A percentile compares a stretch with the other conserved stretches of the same genome.
Conservation (phyloP, 306 rosid genomes). For the Vigna radiata region DNA sequence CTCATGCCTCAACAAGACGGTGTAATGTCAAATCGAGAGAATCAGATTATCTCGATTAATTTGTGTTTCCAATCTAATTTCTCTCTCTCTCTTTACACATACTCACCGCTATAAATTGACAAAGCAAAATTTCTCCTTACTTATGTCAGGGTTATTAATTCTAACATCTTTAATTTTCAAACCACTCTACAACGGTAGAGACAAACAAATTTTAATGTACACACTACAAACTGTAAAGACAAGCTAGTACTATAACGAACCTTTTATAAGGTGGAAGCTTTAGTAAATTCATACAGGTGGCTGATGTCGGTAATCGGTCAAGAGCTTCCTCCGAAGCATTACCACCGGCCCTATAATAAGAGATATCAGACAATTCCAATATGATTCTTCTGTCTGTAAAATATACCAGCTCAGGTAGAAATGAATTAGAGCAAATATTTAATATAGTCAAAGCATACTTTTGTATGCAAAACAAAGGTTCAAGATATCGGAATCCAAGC, state of each 20-base stretch:
- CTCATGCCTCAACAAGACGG: background rate
- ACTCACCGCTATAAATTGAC: background rate
- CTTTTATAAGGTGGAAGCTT: constrained; percentile 98
- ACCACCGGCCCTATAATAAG: constrained; percentile 79
- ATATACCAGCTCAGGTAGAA: background rate
- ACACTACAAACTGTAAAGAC: constrained; percentile 36
- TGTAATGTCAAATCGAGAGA: background rate
- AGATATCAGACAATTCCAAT: constrained; percentile 40
- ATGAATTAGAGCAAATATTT: constrained; percentile 4
- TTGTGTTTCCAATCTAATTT: constrained; percentile 18
- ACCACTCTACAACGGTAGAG: background rate
- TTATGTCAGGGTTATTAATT: constrained; percentile 30
- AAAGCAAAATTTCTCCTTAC: constrained; percentile 21
- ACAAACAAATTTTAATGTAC: too few relatives aligned
- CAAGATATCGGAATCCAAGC: constrained; percentile 91
- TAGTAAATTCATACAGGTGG: constrained; percentile 97
- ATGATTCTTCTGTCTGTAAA: constrained; percentile 8
- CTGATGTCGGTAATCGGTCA: constrained; percentile 93
- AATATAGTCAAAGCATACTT: constrained; percentile 56
- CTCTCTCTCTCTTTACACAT: background rate
- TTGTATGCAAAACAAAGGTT: constrained; percentile 93
- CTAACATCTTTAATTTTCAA: constrained; percentile 7
- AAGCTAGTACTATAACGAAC: constrained; percentile 58
- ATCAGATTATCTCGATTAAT: constrained; percentile 20
- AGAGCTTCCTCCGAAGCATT: constrained; percentile 91